phyloP scores from a whole-genome alignment of 345 rosid species.

The Eucalyptus polyanthemos region DNA sequence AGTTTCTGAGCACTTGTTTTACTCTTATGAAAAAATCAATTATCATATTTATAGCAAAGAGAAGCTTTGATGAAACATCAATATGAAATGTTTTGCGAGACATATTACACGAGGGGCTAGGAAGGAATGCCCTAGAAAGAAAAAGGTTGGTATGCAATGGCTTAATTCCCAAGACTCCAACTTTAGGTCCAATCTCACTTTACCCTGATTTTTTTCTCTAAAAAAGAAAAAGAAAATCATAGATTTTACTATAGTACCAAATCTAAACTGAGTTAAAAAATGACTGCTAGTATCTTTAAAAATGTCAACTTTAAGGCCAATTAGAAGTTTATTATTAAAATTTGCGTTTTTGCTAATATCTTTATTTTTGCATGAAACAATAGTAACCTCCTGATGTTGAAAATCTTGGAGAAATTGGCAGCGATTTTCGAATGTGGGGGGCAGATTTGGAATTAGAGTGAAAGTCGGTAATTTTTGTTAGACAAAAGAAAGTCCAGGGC shows the following conservation, averaged over 20 bases:
- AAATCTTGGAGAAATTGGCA: background rate
- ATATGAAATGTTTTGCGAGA: background rate
- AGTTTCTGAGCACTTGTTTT: no score
- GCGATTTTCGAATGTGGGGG: background rate
- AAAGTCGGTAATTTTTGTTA: background rate
- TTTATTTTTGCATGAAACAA: background rate
- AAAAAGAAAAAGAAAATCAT: background rate
- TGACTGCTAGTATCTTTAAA: background rate
- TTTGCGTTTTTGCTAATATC: background rate
- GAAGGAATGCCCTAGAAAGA: background rate
- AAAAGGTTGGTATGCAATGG: background rate
- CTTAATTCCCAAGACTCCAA: background rate
- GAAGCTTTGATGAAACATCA: background rate
- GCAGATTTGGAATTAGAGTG: fast-evolving
- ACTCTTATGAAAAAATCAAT: no score
- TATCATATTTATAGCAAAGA: background rate
- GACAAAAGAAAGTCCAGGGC: background rate
- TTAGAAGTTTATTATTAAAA: background rate
- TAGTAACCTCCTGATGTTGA: background rate
- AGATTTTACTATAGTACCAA: background rate
- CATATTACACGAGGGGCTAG: background rate
- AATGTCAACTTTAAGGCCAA: background rate
- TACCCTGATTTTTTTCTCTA: background rate
- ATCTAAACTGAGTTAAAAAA: fast-evolving
- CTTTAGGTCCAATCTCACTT: background rate